These are phyloP conservation scores for Bonia amplexicaulis DNA, from an alignment of 176 grass and related monocot genomes.

Conservation along the genomic window DNA sequence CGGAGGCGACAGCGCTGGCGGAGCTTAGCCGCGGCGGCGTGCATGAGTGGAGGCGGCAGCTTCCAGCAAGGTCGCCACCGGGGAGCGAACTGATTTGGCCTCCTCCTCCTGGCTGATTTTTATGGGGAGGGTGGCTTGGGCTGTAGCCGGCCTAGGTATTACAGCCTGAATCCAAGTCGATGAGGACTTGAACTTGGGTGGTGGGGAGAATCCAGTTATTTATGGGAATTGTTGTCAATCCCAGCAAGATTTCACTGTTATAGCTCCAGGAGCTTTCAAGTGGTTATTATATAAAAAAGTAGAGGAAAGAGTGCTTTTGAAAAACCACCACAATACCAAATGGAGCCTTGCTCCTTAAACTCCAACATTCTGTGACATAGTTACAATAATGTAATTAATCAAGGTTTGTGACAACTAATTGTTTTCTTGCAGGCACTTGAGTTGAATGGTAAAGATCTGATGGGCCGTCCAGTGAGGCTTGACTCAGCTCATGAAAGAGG, in stretches of 20 bases:
- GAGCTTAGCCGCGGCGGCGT: too few relatives aligned
- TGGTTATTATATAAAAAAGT: neutral
- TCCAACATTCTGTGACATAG: too few relatives aligned
- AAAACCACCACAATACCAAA: neutral
- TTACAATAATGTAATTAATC: neutral
- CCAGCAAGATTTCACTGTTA: neutral
- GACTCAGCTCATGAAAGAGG: conserved; percentile 60
- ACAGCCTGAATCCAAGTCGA: neutral
- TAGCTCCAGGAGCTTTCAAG: neutral
- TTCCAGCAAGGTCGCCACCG: too few relatives aligned
- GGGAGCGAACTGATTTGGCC: too few relatives aligned
- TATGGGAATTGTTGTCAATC: neutral
- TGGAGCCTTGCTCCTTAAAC: neutral
- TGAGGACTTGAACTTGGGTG: neutral
- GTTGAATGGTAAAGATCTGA: conserved; percentile 49
- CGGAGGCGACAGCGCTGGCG: too few relatives aligned
- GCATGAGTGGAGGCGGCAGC: too few relatives aligned
- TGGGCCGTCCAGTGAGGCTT: conserved; percentile 57
- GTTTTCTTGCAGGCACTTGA: conserved; percentile 49
- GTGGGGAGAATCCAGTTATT: neutral
- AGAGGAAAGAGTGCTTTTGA: neutral
- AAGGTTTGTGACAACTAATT: neutral
- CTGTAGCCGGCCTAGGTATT: too few relatives aligned
- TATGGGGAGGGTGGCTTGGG: too few relatives aligned
- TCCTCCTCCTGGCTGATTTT: too few relatives aligned